phyloP scores from a whole-genome alignment of 108 stramenopile species.

The Cylindrotheca fusiformis region DNA sequence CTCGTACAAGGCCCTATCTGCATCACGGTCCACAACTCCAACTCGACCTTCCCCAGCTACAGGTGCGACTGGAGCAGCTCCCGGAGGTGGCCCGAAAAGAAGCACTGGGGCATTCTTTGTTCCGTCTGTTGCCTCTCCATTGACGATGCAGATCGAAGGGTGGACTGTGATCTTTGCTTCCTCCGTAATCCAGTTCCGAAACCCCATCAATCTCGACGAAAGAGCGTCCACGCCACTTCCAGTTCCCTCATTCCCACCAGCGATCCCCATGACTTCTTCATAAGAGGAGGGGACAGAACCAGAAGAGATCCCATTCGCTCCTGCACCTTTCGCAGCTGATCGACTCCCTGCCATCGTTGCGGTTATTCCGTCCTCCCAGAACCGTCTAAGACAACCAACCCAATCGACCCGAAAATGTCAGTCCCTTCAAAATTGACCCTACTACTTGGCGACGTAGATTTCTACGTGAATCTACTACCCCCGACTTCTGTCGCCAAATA shows the following conservation, averaged over 20 bases:
- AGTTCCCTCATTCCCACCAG: conserved; percentile 20
- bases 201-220: conserved; percentile 54
- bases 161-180: conserved; percentile 63
- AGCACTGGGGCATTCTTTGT: conserved; percentile 83
- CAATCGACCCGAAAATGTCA: conserved; percentile 1
- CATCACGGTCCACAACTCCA: conserved; percentile 63
- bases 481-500: no score
- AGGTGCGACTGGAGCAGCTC: conserved; percentile 16
- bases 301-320: not conserved
- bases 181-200: conserved; percentile 76
- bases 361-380: not conserved
- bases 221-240: conserved; percentile 55
- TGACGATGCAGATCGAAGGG: conserved; percentile 76
- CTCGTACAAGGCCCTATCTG: conserved; percentile 76
- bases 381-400: not conserved
- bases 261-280: conserved; percentile 50
- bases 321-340: not conserved
- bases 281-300: not conserved
- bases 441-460: conserved; percentile 16
- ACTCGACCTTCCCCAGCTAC: conserved; percentile 36
- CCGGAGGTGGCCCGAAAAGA: conserved; percentile 47
- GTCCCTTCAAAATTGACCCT: no score
- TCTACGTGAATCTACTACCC: conserved; percentile 11
- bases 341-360: conserved; percentile 10
- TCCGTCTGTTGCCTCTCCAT: conserved; percentile 88